Base-by-base conservation (phyloP, 805 yeast genomes). In the Starmerella asiatica region DNA sequence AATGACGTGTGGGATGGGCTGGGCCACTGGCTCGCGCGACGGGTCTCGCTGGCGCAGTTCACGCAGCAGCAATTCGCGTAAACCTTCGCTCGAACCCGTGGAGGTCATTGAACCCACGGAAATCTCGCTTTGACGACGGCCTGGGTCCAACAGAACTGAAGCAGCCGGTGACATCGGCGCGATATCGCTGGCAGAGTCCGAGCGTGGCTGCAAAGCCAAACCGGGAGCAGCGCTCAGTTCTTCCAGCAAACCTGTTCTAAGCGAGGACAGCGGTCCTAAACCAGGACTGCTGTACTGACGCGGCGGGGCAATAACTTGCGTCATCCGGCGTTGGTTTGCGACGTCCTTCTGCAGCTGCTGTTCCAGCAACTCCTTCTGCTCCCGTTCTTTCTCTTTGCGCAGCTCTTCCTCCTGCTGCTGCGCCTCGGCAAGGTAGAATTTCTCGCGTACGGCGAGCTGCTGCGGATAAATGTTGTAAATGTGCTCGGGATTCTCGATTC, bases 401-500 rank as follows among this genome's bases (percentile, higher is more conserved):
- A 36, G 36, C 21, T 40, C 43, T 17, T 34, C 37, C 18, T 32
- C 34, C n/a, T 32, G 12, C 14, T 32, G 30, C 2, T 17, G 17
- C n/a, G 18, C 38, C 21, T 39, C 29, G 17, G 39, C 45, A 20
- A 37, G 37, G 37, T 42, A 51, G 24, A 40, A 44, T 20, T 38
- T 21, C n/a, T 41, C 69, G 49, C 97, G 69, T 3, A 77, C 63
- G 3, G 67, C 68, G 40, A 86, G 62, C 21, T 67, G 64, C 40
- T 66, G 64, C 2, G 97, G 93, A 62, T 78, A 86, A 0, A 76
- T 73, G 34, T 84, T 65, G 19, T 93, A 81, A 14, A 91, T 77
- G 29, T 70, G 69, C 58, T 91, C 98, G 2, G 94, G 94, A 27
- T 85, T 77, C 68, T 91, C 98, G 15, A 91, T 68, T 16, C 98